Evolutionary conservation across 345 rosid genomes (phyloP).

Genomic region (Lumnitzera littorea): DNA sequence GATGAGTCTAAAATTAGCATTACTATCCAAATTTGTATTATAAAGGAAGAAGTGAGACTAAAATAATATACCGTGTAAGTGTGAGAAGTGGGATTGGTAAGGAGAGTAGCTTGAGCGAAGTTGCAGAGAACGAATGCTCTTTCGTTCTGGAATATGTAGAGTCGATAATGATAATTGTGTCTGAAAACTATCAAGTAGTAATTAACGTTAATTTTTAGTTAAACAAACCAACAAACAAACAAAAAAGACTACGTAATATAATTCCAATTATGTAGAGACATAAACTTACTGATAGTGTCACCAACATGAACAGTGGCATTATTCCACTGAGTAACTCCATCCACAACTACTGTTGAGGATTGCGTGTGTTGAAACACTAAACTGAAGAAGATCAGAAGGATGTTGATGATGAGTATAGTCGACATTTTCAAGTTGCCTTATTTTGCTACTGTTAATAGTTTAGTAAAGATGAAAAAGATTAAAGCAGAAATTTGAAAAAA

Average conservation of each 20-base stretch:
- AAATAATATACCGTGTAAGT: constrained; percentile 51
- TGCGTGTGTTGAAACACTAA: constrained; percentile 27
- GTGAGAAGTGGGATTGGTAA: constrained; percentile 59
- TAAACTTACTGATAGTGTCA: constrained; percentile 59
- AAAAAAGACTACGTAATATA: constrained; percentile 4
- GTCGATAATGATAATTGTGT: constrained; percentile 56
- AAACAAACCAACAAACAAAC: not conserved
- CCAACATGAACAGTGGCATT: constrained; percentile 65
- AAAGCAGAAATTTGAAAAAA: too few relatives aligned
- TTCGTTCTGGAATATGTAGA: constrained; percentile 80
- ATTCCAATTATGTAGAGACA: not conserved
- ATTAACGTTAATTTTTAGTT: too few relatives aligned
- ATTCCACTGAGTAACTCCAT: constrained; percentile 67
- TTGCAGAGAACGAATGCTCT: constrained; percentile 76
- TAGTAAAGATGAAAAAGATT: too few relatives aligned
- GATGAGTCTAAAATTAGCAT: not conserved
- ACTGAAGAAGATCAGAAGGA: constrained; percentile 24
- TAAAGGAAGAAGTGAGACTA: not conserved
- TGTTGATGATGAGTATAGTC: constrained; percentile 12
- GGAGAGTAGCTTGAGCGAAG: constrained; percentile 68
- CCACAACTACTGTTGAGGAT: constrained; percentile 46
- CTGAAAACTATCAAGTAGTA: constrained; percentile 49
- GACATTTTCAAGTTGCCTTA: constrained; percentile 7
- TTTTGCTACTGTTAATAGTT: too few relatives aligned
- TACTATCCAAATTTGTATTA: too few relatives aligned